phyloP scores from a whole-genome alignment of 345 rosid genomes.

The Sapria himalayana region DNA sequence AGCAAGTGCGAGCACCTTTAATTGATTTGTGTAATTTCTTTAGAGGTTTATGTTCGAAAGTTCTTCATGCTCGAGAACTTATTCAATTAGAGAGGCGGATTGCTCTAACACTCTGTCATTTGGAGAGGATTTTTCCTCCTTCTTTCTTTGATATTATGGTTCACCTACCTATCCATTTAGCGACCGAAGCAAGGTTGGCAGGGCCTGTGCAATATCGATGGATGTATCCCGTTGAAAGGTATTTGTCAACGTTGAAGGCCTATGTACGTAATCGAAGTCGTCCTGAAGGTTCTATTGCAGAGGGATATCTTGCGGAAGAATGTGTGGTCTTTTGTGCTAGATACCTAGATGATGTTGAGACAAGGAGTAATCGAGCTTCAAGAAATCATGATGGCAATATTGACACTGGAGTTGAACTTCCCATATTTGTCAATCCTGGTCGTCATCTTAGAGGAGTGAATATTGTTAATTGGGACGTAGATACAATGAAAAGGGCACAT shows the following conservation, averaged over 20 bases:
- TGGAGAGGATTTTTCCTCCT: not conserved
- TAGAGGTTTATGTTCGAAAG: not conserved
- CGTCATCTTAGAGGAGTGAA: not conserved
- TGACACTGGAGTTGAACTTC: not conserved
- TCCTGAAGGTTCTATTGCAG: not conserved
- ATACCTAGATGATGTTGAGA: not conserved
- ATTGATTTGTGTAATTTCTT: not conserved
- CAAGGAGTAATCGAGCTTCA: not conserved
- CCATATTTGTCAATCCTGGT: not conserved
- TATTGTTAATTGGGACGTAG: too few relatives aligned
- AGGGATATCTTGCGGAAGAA: not conserved
- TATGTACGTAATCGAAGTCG: not conserved
- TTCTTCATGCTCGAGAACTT: not conserved
- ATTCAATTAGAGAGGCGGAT: not conserved
- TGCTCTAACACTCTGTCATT: not conserved
- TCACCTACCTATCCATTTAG: not conserved
- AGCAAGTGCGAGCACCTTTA: not conserved
- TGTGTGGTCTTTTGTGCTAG: not conserved
- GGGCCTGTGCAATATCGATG: constrained; percentile 2
- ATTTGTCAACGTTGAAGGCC: not conserved
- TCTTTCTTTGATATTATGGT: not conserved
- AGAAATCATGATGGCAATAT: not conserved
- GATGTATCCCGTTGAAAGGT: constrained; percentile 8
- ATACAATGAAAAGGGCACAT: too few relatives aligned
- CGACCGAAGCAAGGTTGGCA: not conserved